These are phyloP conservation scores for Leptographium procerum DNA, from an alignment of 2,329 filamentous ascomycete genomes.

Conservation along the genomic window DNA sequence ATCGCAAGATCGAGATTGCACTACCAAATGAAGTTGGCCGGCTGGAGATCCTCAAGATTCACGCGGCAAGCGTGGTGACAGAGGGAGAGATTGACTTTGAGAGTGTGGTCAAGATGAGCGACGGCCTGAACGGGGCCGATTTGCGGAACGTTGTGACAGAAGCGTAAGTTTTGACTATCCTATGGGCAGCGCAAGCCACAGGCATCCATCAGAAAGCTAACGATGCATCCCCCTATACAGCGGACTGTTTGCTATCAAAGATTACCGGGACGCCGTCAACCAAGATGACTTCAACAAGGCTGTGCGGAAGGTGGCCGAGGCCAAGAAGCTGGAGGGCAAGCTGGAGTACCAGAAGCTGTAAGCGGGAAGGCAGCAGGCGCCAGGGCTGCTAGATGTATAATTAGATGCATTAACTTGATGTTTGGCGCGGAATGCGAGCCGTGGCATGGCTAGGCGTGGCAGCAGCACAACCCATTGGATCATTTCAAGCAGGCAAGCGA, in stretches of 20 bases:
- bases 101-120: conserved; percentile 99
- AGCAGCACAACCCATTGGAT: not conserved
- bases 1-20: conserved; percentile 96
- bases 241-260: conserved; percentile 95
- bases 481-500: not conserved
- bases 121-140: conserved; percentile 94
- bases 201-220: not conserved
- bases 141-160: conserved; percentile 96
- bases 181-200: not conserved
- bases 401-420: not conserved
- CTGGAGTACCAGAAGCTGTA: conserved; percentile 95
- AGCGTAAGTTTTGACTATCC: conserved; percentile 61
- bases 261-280: conserved; percentile 89
- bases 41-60: conserved; percentile 96
- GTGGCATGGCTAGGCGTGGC: not conserved
- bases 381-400: not conserved
- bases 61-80: conserved; percentile 71
- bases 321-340: conserved; percentile 98
- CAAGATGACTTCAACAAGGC: conserved; percentile 99
- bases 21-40: conserved; percentile 94
- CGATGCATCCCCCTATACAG: conserved; percentile 28
- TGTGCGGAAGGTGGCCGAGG: conserved; percentile 90
- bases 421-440: not conserved
- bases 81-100: conserved; percentile 98
- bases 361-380: not conserved